These are phyloP conservation scores for Shiraia sp. DNA, from an alignment of 2,329 filamentous ascomycete species.

Conservation along the genomic window DNA sequence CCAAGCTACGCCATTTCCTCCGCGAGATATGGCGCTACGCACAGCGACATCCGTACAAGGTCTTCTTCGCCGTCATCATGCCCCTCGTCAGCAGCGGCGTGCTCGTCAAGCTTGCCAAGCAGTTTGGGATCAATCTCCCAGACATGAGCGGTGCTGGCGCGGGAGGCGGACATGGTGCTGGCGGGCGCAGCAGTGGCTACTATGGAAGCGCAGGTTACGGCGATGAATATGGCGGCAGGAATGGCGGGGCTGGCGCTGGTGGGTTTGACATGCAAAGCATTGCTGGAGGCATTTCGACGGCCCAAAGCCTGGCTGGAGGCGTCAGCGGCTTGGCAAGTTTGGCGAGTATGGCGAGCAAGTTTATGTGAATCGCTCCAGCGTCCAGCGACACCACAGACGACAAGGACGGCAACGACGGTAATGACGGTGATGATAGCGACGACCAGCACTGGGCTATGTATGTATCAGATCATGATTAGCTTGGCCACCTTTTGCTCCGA, in stretches of 20 bases:
- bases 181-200: slow-evolving; percentile 40
- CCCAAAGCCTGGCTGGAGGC: slow-evolving; percentile 34
- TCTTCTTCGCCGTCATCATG: slow-evolving; percentile 87
- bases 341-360: slow-evolving; percentile 51
- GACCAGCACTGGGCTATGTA: not conserved
- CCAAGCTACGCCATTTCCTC: slow-evolving; percentile 76
- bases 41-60: slow-evolving; percentile 81
- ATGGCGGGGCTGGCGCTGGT: slow-evolving; percentile 29
- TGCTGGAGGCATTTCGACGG: slow-evolving; percentile 19
- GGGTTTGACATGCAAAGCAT: slow-evolving; percentile 37
- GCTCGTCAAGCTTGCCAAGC: slow-evolving; percentile 73
- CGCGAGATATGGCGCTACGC: slow-evolving; percentile 82
- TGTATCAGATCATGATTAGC: not conserved
- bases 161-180: slow-evolving; percentile 24
- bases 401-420: not conserved
- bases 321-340: slow-evolving; percentile 53
- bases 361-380: slow-evolving; percentile 45
- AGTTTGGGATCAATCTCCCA: slow-evolving; percentile 80
- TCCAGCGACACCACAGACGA: not conserved
- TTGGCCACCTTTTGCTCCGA: not conserved
- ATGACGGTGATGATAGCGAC: not conserved
- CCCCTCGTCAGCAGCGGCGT: slow-evolving; percentile 85
- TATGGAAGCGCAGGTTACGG: slow-evolving; percentile 53
- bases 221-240: slow-evolving; percentile 36
- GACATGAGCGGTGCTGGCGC: slow-evolving; percentile 44